Evolutionary conservation across 2,329 filamentous ascomycete species (phyloP), one percentile per base, ranked within the genome.

Genomic region (Ophiostoma populinum): DNA sequence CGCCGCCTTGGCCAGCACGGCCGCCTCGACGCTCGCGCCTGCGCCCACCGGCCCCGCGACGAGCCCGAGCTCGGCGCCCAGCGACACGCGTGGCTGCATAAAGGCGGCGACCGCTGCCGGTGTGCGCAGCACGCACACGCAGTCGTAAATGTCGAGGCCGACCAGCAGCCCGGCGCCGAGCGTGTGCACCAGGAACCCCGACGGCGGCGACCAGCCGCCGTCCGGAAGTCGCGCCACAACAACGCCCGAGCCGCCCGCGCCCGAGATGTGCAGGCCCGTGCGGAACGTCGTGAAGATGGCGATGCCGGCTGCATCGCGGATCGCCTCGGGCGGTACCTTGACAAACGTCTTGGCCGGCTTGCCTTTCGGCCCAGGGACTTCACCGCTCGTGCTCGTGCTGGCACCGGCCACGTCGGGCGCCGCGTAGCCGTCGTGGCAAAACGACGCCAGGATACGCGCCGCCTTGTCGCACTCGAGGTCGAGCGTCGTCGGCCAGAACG

Each of bases 401-500:
- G n/a, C n/a, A 6, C 35, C 40, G 32, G 15, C 39, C 40, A 10
- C 38, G 39, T 10, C 24, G 4, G 35, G 6, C 2, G 46, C 39
- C 5, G 41, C 35, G 2, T 54, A 53, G 31, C 53, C 52, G 34
- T 53, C 49, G 41, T 49, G 83, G 59, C 76, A 81, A 54, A 83
- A 85, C 42, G 72, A 78, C 49, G 72, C 67, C 33, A 85, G 54
- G 32, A 85, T 83, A 13, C 78, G 62, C 27, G 79, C 79, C 12
- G 76, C 76, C 57, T 83, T 83, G 56, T 83, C 76, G 46, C 70
- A 72, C 56, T 83, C 79, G 47, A 77, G 75, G 49, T 83, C 78
- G 37, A 82, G 58, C 4, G 70, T 73, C 24, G 75, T 78, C 5
- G 78, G 79, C 76, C 77, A 82, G 49, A 82, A 82, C 5, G 77